Evolutionary conservation across 2,329 filamentous ascomycete species (phyloP), one percentile per base, ranked within the genome.

Genomic region (Colletotrichum navitas): DNA sequence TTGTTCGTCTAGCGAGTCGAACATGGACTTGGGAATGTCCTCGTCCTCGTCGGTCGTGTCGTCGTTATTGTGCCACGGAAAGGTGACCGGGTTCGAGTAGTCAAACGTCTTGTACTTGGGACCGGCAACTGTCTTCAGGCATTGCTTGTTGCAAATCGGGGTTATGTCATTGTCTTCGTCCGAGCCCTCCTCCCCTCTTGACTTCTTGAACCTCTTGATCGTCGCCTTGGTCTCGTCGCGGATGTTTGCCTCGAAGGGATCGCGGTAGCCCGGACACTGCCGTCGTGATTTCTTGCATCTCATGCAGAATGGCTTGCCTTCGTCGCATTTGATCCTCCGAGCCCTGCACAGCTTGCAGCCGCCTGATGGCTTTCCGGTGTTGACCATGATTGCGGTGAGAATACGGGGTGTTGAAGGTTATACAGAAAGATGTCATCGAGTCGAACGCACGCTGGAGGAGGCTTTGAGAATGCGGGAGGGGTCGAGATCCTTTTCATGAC

Each of bases 161-260:
- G 62, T 60, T 12, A 66, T 45, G 2, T 43, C 61, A 6, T 66
- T 66, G 52, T 54, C 51, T 56, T 73, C 64, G 1, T 62, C 66
- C 7, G 72, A 73, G 29, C 39, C 55, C 36, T 70, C 70, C 36
- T 74, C 73, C 12, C 71, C 73, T 36, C 73, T 63, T 26, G 71
- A 62, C 51, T 68, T 73, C 32, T 71, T 71, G 41, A 74, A 74
- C 41, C 71, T 71, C 64, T 73, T 74, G 59, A 77, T 77, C 8
- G 74, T 75, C 18, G 75, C 74, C 39, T 76, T 66, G 5, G 76
- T 76, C 66, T 77, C 75, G 66, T 77, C 76, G 29, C 74, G 75
- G 6, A 77, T 72, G 21, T 76, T 76, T 72, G 76, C 72, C 51
- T 77, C 76, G 32, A 76, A 76, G 14, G 76, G 72, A 52, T 76